Percentiles rank a stretch among this genome's conserved stretches.
Evolutionary conservation across 306 rosid genomes (phyloP).

Genomic region (Argentina anserina): DNA sequence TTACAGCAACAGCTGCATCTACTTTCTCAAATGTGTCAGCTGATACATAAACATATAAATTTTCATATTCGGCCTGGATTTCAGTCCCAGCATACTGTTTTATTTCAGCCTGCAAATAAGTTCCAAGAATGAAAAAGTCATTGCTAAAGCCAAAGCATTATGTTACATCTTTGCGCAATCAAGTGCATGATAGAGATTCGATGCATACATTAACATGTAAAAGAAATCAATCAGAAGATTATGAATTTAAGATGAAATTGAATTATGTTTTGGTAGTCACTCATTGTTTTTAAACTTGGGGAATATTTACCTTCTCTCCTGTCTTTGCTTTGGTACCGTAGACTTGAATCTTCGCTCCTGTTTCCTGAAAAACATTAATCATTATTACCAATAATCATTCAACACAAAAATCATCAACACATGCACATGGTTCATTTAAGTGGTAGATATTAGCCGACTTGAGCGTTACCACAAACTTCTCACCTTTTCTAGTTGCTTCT

Average conservation of each 20-base stretch:
- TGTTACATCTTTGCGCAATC: background rate
- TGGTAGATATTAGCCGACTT: background rate
- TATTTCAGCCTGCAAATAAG: slow-evolving; percentile 53
- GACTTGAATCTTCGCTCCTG: slow-evolving; percentile 75
- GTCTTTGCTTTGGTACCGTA: slow-evolving; percentile 64
- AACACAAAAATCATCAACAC: background rate
- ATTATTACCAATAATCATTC: background rate
- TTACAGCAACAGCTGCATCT: slow-evolving; percentile 80
- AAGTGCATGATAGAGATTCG: slow-evolving; percentile 8
- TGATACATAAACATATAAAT: slow-evolving; percentile 59
- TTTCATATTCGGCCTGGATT: slow-evolving; percentile 50
- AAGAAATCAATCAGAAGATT: no score
- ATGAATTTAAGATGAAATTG: background rate
- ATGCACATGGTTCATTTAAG: background rate
- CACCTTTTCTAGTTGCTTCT: slow-evolving; percentile 82
- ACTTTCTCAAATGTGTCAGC: slow-evolving; percentile 91
- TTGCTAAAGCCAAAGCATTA: slow-evolving; percentile 3
- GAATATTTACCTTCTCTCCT: slow-evolving; percentile 57
- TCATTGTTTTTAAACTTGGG: background rate
- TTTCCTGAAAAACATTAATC: slow-evolving; percentile 55
- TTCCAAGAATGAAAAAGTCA: slow-evolving; percentile 16
- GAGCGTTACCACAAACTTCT: slow-evolving; percentile 18
- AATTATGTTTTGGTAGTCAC: background rate
- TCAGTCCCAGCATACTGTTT: slow-evolving; percentile 55
- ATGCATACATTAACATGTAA: slow-evolving; percentile 3